These are phyloP conservation scores for Helminthosporium solani DNA, from an alignment of 2,329 filamentous ascomycete species.

Conservation along the genomic window DNA sequence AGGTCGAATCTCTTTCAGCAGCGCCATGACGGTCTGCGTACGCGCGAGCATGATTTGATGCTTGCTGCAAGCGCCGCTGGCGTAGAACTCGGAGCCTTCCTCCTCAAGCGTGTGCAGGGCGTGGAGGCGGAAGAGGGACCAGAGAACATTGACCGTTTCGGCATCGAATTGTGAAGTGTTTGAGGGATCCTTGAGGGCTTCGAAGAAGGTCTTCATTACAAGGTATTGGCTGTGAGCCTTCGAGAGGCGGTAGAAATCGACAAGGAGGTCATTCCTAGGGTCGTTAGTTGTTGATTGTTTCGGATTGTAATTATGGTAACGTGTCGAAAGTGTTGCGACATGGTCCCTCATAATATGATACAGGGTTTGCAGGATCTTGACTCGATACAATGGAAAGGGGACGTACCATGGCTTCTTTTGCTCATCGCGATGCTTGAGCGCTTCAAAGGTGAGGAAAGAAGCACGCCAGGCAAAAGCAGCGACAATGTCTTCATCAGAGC, in stretches of 20 bases:
- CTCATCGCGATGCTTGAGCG: constrained; percentile 70
- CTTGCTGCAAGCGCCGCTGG: constrained; percentile 66
- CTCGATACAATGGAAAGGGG: neutral
- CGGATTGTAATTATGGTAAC: no score
- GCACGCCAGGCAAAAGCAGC: constrained; percentile 75
- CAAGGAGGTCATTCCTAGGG: constrained; percentile 69
- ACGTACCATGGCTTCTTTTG: constrained; percentile 64
- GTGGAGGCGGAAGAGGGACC: constrained; percentile 67
- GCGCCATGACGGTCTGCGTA: constrained; percentile 66
- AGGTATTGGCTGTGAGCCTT: constrained; percentile 77
- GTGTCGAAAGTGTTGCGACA: neutral
- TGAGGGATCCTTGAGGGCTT: constrained; percentile 59
- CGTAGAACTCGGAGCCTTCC: constrained; percentile 72
- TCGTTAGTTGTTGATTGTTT: neutral
- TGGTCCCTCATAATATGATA: neutral
- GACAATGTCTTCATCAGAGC: constrained; percentile 68
- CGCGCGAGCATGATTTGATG: constrained; percentile 70
- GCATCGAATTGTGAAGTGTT: constrained; percentile 57
- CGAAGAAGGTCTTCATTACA: constrained; percentile 78
- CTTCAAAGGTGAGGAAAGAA: constrained; percentile 73
- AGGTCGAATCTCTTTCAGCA: constrained; percentile 70
- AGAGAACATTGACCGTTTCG: constrained; percentile 59
- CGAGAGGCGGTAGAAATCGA: constrained; percentile 73
- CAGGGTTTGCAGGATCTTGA: no score
- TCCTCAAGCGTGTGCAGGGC: constrained; percentile 67